phyloP scores from a whole-genome alignment of 1,139 yeast species.

The Nakaseomyces uthaithaninus region DNA sequence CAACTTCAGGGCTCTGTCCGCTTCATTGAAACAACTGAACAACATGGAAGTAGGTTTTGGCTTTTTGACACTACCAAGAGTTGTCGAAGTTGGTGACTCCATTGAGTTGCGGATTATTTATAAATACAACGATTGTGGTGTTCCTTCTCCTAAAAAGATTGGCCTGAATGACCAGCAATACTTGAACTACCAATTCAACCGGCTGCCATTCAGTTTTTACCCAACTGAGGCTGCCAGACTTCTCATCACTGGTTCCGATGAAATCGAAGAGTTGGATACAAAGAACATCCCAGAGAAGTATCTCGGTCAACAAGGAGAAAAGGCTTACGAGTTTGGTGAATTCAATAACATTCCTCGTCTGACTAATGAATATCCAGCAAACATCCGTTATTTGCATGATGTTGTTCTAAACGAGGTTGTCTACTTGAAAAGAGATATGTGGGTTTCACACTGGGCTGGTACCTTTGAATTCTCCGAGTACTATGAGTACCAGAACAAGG shows the following conservation, averaged over 20 bases:
- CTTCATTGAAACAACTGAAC: conserved; percentile 7
- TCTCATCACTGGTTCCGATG: conserved; percentile 38
- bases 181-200: conserved; percentile 47
- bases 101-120: conserved; percentile 46
- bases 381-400: conserved; percentile 57
- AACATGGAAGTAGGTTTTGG: conserved; percentile 36
- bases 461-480: conserved; percentile 68
- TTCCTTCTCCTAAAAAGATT: conserved; percentile 59
- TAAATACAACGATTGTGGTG: conserved; percentile 42
- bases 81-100: conserved; percentile 56
- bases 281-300: conserved; percentile 19
- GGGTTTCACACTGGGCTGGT: conserved; percentile 75
- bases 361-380: conserved; percentile 39
- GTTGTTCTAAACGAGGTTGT: conserved; percentile 56
- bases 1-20: conserved; percentile 26
- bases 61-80: conserved; percentile 49
- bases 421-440: conserved; percentile 60
- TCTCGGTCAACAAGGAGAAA: conserved; percentile 31
- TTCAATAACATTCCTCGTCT: conserved; percentile 41
- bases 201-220: conserved; percentile 59
- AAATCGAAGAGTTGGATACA: conserved; percentile 25
- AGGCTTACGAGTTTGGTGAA: conserved; percentile 52
- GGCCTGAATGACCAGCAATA: conserved; percentile 56
- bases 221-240: conserved; percentile 45
- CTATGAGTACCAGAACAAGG: conserved; percentile 71